A percentile compares a stretch with the other conserved stretches of the same genome.
phyloP scores from a whole-genome alignment of 78 protist genomes.

The Pigoraptor vietnamica region DNA sequence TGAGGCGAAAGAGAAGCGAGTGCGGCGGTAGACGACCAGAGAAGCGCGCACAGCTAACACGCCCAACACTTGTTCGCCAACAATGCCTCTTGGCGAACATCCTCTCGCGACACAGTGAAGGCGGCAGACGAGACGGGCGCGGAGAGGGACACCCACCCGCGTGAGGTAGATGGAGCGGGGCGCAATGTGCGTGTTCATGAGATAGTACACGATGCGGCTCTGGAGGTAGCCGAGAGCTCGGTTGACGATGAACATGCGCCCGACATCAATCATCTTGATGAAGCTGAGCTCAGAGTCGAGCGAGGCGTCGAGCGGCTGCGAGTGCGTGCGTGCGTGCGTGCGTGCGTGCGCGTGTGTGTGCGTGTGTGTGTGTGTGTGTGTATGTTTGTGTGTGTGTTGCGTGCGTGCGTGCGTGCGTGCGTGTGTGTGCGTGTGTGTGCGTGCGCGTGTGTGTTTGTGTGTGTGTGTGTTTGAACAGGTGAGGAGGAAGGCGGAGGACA shows the following conservation, averaged over 20 bases:
- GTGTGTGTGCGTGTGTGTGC: constrained; percentile 15
- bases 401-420: too few species aligned
- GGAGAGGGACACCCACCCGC: too few species aligned
- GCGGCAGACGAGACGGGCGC: too few species aligned
- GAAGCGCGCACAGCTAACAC: neutral
- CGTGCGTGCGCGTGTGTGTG: constrained; percentile 1
- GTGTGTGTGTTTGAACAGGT: too few species aligned
- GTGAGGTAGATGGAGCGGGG: constrained; percentile 73
- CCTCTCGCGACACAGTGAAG: too few species aligned
- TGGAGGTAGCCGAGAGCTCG: constrained; percentile 57
- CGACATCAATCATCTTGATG: neutral
- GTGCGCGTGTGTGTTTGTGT: too few species aligned
- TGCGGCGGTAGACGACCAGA: too few species aligned
- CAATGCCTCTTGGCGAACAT: neutral
- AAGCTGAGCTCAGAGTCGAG: neutral
- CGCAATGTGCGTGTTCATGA: constrained; percentile 69
- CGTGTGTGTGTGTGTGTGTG: too few species aligned
- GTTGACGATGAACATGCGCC: constrained; percentile 37
- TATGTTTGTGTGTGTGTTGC: too few species aligned
- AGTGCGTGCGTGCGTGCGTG: constrained; percentile 18
- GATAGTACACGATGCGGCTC: constrained; percentile 56
- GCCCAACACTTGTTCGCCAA: neutral
- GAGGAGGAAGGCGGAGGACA: neutral
- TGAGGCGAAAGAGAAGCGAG: too few species aligned
- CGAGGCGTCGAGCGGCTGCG: neutral